A percentile compares a stretch with the other conserved stretches of the same genome.
Evolutionary conservation across 345 rosid species (phyloP).

Genomic region (Triadica sebifera): DNA sequence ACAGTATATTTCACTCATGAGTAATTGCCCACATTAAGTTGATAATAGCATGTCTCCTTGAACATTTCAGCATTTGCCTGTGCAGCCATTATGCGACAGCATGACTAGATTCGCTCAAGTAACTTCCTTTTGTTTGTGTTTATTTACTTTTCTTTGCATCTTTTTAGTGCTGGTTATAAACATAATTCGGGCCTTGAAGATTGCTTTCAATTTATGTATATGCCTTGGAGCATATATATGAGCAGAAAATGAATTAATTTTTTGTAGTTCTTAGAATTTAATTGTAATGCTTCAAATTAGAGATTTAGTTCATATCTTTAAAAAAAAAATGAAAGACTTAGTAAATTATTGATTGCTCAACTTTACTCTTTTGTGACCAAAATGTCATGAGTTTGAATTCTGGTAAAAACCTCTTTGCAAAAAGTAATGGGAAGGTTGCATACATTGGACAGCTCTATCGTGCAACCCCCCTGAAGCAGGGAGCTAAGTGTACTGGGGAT

Average conservation of each 20-base stretch:
- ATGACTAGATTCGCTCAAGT: background rate
- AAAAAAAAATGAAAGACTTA: no score
- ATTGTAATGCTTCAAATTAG: background rate
- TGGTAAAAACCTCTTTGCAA: background rate
- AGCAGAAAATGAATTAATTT: background rate
- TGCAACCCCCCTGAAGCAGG: background rate
- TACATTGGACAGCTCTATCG: background rate
- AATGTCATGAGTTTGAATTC: background rate
- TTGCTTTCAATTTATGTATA: background rate
- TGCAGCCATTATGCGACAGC: background rate
- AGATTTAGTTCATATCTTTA: background rate
- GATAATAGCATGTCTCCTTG: background rate
- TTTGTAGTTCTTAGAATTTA: background rate
- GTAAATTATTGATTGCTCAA: background rate
- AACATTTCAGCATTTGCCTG: background rate
- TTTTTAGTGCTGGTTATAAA: background rate
- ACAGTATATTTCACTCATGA: background rate
- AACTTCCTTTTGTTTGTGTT: background rate
- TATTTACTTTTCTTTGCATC: background rate
- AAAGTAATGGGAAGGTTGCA: background rate
- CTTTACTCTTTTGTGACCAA: background rate
- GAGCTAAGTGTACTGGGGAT: background rate
- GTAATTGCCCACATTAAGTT: background rate
- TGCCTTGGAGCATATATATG: background rate
- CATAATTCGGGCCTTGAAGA: background rate